Base-by-base conservation (phyloP, 1,139 yeast genomes). In the Geotrichum reessii region DNA sequence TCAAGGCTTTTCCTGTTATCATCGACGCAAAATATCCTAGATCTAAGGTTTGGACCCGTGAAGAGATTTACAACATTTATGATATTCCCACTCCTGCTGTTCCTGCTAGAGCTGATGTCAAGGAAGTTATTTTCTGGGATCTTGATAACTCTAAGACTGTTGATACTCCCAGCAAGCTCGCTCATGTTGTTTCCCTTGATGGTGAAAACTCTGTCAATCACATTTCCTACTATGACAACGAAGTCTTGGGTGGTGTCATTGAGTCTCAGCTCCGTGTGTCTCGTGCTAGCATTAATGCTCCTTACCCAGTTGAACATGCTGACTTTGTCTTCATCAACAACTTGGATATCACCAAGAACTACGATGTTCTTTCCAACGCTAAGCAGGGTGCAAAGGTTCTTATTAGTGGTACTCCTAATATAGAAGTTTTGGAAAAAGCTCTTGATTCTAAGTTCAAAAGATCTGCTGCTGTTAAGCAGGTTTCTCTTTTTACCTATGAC, bases 171-270 rank as follows among this genome's bases (percentile, higher is more conserved):
- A 79, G 84, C 53, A 83, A 83, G 65, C 74, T 92, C 61, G 87
- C 93, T 0, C 86, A 85, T 63, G 78, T 91, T 22, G 78, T 89
- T 64, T 84, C 95, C 2, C 78, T 87, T 67, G 90, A 85, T 66
- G 81, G 82, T 61, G 70, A 77, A 58, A 77, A 81, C 62, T 70
- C 74, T 37, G 79, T 88, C 62, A 74, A 79, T 60, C 79, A 82
- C 69, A 79, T 87, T 71, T 81, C 85, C 58, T 82, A 81, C 66
- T 90, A 77, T 67, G 96, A 92, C 71, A 90, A 88, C 69, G 73
- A 79, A 28, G 74, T 81, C 25, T 80, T 80, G 52, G 95, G 93
- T 47, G 97, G 97, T 63, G 71, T 83, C n/a, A 84, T 86, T 71
- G 90, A 87, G 71, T 80, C 92, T n/a, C 92, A 87, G 69, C 73